These are phyloP conservation scores for Sungouiozyma ichnusensis DNA, from an alignment of 805 yeast genomes.

Conservation along the genomic window DNA sequence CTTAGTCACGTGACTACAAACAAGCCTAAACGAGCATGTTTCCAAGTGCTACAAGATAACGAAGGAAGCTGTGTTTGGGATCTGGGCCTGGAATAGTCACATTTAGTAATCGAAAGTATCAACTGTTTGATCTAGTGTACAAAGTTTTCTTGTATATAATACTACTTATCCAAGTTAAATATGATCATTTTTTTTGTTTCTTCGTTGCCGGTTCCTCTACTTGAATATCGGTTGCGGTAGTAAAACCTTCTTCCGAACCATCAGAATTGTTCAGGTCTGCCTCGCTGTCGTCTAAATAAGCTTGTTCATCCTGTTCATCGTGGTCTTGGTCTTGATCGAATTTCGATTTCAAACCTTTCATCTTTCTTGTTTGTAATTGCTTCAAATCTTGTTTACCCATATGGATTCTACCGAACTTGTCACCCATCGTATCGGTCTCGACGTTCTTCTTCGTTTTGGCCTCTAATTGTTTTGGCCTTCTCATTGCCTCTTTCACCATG, in stretches of 20 bases:
- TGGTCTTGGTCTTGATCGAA: slow-evolving; percentile 75
- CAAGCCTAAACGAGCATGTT: too few species aligned
- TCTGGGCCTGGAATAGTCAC: too few species aligned
- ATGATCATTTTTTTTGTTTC: slow-evolving; percentile 20
- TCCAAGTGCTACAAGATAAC: too few species aligned
- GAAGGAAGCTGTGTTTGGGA: too few species aligned
- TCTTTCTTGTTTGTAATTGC: slow-evolving; percentile 90
- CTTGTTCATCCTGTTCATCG: slow-evolving; percentile 39
- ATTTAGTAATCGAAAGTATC: too few species aligned
- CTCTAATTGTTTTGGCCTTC: slow-evolving; percentile 70
- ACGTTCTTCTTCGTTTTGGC: slow-evolving; percentile 83
- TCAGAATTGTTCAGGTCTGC: slow-evolving; percentile 22
- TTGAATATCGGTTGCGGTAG: slow-evolving; percentile 27
- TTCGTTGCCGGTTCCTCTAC: slow-evolving; percentile 24
- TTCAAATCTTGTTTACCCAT: slow-evolving; percentile 90
- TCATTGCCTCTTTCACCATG: slow-evolving; percentile 79
- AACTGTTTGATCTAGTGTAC: neutral
- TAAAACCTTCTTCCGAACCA: slow-evolving; percentile 24
- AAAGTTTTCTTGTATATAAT: neutral
- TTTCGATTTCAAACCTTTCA: slow-evolving; percentile 90
- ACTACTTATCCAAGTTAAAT: too few species aligned
- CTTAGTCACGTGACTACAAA: too few species aligned
- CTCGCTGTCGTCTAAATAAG: slow-evolving; percentile 34
- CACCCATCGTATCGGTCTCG: slow-evolving; percentile 82
- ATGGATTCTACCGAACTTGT: slow-evolving; percentile 91